phyloP scores from a whole-genome alignment of 2,329 filamentous ascomycete genomes.

The Diaporthe sp. region DNA sequence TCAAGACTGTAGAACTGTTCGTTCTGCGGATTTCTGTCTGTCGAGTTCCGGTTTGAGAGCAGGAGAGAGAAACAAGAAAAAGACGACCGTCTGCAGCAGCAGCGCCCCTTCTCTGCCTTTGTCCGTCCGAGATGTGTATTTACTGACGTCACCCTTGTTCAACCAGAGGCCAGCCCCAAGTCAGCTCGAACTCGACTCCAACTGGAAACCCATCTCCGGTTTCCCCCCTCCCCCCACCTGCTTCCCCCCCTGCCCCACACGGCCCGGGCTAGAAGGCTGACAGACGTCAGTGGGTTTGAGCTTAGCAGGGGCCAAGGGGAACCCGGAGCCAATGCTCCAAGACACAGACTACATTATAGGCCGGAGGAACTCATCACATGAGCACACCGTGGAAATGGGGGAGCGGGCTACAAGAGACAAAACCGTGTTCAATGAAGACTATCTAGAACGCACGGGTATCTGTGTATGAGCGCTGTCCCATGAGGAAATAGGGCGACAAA shows the following conservation, averaged over 20 bases:
- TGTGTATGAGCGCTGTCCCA: conserved; percentile 1
- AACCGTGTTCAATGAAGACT: conserved; percentile 7
- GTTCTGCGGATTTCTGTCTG: background rate
- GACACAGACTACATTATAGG: background rate
- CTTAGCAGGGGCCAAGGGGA: background rate
- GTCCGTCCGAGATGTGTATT: conserved; percentile 13
- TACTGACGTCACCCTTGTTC: conserved; percentile 17
- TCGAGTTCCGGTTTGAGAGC: background rate
- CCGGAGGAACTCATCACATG: background rate
- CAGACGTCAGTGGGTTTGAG: conserved; percentile 18
- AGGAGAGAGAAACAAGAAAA: conserved; percentile 1
- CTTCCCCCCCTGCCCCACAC: background rate
- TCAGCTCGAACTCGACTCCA: background rate
- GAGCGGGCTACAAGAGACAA: background rate
- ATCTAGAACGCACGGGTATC: conserved; percentile 30
- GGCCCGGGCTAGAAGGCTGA: background rate
- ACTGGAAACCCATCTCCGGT: conserved; percentile 2
- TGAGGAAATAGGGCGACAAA: background rate
- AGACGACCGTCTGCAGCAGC: background rate
- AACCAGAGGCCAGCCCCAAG: background rate
- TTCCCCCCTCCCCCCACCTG: background rate
- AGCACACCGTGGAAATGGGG: background rate
- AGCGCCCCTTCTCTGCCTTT: background rate
- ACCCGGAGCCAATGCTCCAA: conserved; percentile 23
- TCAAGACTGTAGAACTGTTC: background rate